Conservation (phyloP, 495 filamentous ascomycete species). For the Cladorrhinum samala region DNA sequence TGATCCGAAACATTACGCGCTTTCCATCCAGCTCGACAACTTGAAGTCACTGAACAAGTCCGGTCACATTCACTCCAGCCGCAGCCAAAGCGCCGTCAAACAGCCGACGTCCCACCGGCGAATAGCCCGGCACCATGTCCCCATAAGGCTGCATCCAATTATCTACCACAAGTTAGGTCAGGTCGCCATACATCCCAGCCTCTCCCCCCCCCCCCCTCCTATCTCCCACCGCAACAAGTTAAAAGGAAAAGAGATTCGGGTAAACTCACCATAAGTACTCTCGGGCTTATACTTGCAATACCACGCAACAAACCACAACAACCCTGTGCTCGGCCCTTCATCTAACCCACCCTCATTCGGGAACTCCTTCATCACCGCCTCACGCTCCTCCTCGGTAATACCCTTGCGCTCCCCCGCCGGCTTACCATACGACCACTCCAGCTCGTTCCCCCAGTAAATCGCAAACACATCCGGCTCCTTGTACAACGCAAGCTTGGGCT, state of each 20-base stretch:
- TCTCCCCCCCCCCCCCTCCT: background rate
- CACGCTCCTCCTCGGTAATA: conserved; percentile 29
- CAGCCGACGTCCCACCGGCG: conserved; percentile 21
- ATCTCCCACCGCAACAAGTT: too few relatives aligned
- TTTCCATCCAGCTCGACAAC: too few relatives aligned
- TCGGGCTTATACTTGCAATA: conserved; percentile 30
- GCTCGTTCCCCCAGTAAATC: conserved; percentile 27
- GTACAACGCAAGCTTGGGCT: conserved; percentile 28
- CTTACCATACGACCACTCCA: conserved; percentile 24
- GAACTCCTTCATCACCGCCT: conserved; percentile 9
- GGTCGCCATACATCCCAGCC: conserved; percentile 7
- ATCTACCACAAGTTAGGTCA: conserved; percentile 12
- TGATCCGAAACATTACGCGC: too few relatives aligned
- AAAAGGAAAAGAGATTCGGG: conserved; percentile 9
- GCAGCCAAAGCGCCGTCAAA: conserved; percentile 15
- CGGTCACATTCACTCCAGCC: conserved; percentile 5
- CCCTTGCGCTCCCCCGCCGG: conserved; percentile 23
- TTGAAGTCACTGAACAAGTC: too few relatives aligned
- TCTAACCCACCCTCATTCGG: background rate
- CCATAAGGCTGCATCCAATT: conserved; percentile 24
- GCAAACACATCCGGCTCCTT: conserved; percentile 36
- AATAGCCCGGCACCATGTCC: conserved; percentile 23
- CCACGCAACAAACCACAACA: conserved; percentile 5
- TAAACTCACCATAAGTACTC: conserved; percentile 35
- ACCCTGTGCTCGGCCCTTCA: background rate